Conservation (phyloP, 75 land plant genomes). For the Cunninghamia lanceolata region DNA sequence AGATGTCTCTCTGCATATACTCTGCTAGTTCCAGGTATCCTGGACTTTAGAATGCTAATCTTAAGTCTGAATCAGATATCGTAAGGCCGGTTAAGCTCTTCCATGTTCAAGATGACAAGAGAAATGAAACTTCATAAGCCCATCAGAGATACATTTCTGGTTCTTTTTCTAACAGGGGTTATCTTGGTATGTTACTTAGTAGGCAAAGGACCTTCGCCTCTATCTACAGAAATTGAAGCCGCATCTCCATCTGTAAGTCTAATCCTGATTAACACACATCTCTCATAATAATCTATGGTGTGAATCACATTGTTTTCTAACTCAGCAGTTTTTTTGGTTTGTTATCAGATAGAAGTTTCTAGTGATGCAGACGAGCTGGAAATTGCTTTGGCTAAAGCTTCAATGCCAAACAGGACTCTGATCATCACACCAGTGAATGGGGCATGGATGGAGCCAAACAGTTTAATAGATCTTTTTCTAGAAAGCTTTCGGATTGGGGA, state of each 20-base stretch:
- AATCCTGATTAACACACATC: too few relatives aligned
- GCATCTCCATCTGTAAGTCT: neutral
- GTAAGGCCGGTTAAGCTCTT: too few relatives aligned
- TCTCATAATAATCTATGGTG: too few relatives aligned
- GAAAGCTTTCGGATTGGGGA: constrained; percentile 63
- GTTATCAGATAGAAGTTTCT: neutral
- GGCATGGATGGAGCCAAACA: constrained; percentile 54
- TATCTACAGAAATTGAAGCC: neutral
- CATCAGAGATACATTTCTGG: neutral
- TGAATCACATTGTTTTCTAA: too few relatives aligned
- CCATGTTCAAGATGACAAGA: neutral
- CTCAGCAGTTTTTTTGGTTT: too few relatives aligned
- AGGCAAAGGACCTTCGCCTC: neutral
- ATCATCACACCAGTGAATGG: constrained; percentile 65
- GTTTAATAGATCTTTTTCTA: constrained; percentile 74
- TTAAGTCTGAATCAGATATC: too few relatives aligned
- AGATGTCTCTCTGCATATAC: too few relatives aligned
- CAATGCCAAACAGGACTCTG: constrained; percentile 63
- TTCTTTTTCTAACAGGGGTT: neutral
- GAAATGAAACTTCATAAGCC: neutral
- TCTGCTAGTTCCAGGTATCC: too few relatives aligned
- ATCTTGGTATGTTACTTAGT: neutral
- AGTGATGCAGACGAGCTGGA: constrained; percentile 37
- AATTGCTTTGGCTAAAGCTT: constrained; percentile 28
- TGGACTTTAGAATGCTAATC: too few relatives aligned